Base-by-base conservation (phyloP, 192 early-diverging fungal genomes). In the Gonapodya sp. region DNA sequence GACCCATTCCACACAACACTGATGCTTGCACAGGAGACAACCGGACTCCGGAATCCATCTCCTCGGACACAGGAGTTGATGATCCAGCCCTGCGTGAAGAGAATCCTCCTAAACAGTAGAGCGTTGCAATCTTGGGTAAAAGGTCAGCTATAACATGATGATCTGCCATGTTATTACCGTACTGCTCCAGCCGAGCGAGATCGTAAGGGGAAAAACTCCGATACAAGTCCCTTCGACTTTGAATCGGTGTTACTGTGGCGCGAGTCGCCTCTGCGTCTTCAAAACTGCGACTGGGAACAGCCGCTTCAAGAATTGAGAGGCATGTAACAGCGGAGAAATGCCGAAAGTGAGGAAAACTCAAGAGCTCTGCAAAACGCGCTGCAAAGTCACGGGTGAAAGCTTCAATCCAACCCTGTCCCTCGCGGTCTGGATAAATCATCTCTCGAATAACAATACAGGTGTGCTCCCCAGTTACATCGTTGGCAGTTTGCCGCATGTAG, bases 81-180 rank as follows among this genome's bases (percentile, higher is more conserved):
- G 75, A 16, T 34, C 30, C 75, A 34, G 30, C 8, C 8, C 8
- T 14, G 31, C 8, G 34, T 14, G 2, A 34, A 16, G 75, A 77
- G 31, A 77, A 34, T 2, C 30, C 75, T 31, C 88, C 87, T 73
- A 88, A 87, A 86, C 97, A 98, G 88, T 95, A 95, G 31, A 93
- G 86, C 73, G 86, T 84, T 32, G 96, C 91, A 78, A 99, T 89
- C 1, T 87, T 86, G 8, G 96, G 97, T 73, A 98, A 83, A 82
- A 99, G 82, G 81, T 99, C 98, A 75, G 98, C 79, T 73, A 99
- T 95, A 0, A 98, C 95, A 86, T 99, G 98, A 87, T 97, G 97
- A 85, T 99, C 98, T 75, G 97, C 84, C 85, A 99, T 86, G 84
- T 98, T 97, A 86, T 97, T 96, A 2, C 95, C 87, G 83, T 98